Evolutionary conservation across 495 filamentous ascomycete species (phyloP), one percentile per base, ranked within the genome.

Genomic region (Aspergillus taichungensis): DNA sequence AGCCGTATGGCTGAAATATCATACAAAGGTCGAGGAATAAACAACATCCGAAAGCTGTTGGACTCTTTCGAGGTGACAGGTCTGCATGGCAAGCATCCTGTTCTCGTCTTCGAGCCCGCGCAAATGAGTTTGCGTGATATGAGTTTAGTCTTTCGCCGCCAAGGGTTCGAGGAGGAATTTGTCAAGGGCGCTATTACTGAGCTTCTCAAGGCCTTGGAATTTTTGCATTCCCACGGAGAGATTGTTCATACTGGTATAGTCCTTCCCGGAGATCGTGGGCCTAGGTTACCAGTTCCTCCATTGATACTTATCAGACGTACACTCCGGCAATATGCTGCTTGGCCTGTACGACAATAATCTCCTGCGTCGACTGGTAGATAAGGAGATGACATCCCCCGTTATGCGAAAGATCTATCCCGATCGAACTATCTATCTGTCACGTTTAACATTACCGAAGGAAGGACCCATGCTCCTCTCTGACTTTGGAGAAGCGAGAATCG

Each of bases 171-270:
- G 6, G 49, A 57, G 27, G 43, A 47, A 8, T 38, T 53, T 18
- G 53, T 55, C 30, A 53, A 40, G 37, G 35, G 40, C 8, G 40
- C 47, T 14, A 46, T 62, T 44, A 45, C 43, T 12, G 53, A 54
- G 39, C 46, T 55, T 39, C 48, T 57, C 9, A 37, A 53, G 11
- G 66, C 60, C 0, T 46, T 76, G 29, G 66, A 76, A 32, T 74
- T 63, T 45, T 42, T 76, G 3, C 72, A 75, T 52, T 35, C 49
- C 8, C 56, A 55, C 0, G 64, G 60, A 39, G 34, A 64, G 8
- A 36, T 67, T 31, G 61, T 73, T 9, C 73, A 78, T 45, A 71
- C 70, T 29, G 75, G 69, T 73, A 57, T 49, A 8, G 11, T 40
- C 12, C 9, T 35, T 38, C 11, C 38, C 13, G 14, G 31, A 44